These are phyloP conservation scores for Athelia psychrophila DNA, from an alignment of 1,284 basidiomycete species.

Conservation along the genomic window DNA sequence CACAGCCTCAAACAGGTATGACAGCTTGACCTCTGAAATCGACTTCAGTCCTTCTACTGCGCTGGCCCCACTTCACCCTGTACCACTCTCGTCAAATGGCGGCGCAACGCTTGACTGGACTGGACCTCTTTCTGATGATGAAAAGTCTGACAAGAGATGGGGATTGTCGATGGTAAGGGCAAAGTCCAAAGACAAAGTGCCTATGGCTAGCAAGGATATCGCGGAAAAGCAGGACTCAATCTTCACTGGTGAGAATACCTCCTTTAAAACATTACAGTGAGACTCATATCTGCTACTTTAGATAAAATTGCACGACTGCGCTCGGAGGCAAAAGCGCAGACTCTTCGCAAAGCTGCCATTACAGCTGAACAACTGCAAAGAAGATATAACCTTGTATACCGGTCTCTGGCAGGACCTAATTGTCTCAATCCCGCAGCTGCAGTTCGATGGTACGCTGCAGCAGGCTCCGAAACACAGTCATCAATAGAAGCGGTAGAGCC, in stretches of 20 bases:
- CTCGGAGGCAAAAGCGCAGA: conserved; percentile 45
- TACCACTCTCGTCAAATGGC: conserved; percentile 63
- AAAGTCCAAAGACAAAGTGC: conserved; percentile 52
- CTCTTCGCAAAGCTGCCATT: conserved; percentile 61
- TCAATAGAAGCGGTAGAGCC: conserved; percentile 62
- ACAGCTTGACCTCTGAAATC: conserved; percentile 43
- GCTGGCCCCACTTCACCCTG: conserved; percentile 40
- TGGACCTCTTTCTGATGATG: conserved; percentile 46
- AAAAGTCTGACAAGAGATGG: conserved; percentile 59
- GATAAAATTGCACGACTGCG: conserved; percentile 58
- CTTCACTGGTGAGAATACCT: conserved; percentile 44
- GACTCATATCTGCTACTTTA: conserved; percentile 21
- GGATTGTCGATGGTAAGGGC: conserved; percentile 53
- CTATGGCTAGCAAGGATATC: conserved; percentile 37
- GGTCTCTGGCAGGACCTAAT: conserved; percentile 28
- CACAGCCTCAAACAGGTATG: conserved; percentile 24
- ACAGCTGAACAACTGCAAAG: conserved; percentile 62
- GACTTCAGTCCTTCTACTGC: conserved; percentile 72
- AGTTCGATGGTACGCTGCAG: conserved; percentile 55
- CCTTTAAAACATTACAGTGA: not conserved
- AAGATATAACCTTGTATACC: conserved; percentile 55
- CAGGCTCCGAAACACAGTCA: conserved; percentile 40
- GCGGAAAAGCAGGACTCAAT: conserved; percentile 48
- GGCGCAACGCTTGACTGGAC: conserved; percentile 73
- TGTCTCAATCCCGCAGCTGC: conserved; percentile 45